Base-by-base conservation (phyloP, 768 basidiomycete genomes). In the Gloeopeniophorella convolvens region DNA sequence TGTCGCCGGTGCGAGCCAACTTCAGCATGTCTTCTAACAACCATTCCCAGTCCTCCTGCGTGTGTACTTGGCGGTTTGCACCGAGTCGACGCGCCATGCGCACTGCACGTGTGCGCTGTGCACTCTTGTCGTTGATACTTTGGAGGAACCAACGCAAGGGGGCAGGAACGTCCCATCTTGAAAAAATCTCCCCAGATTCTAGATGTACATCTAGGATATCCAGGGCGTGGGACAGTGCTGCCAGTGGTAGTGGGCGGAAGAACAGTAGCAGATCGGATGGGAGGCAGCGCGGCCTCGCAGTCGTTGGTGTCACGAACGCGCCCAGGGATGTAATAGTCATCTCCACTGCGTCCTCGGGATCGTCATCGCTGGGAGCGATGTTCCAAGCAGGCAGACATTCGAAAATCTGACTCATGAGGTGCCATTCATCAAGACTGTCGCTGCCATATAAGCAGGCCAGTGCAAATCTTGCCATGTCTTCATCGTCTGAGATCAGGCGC, bases 321-420 rank as follows among this genome's bases (percentile, higher is more conserved):
- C 86, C 87, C 21, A 97, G 78, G 6, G 90, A 90, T 15, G 76
- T 65, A 28, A 95, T 72, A 0, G 90, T 94, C 5, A 85, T 85
- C 45, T 92, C 83, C n/a, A 81, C 83, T 43, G 80, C 80, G 52
- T 90, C 90, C 42, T 74, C 78, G 50, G 87, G 77, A 34, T 75
- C 74, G 40, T 83, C 78, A 33, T 74, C 77, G n/a, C 73, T 74
- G 34, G 65, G 64, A 3, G 71, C 55, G 7, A 82, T 70, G 49
- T 82, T 83, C 90, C 94, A 96, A 3, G 85, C 95, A 0, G 95
- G 95, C 27, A 98, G 74, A 63, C 94, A 99, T 63, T 99, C 95
- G 64, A 99, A 97, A 43, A 99, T 89, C 27, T 73, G 71, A 57
- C 85, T 89, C 93, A 96, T 97, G 4, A 72, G 82, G 1, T 80